A percentile compares a stretch with the other conserved stretches of the same genome.
Conservation (phyloP, 441 rosid species). For the Mallotus japonicus region DNA sequence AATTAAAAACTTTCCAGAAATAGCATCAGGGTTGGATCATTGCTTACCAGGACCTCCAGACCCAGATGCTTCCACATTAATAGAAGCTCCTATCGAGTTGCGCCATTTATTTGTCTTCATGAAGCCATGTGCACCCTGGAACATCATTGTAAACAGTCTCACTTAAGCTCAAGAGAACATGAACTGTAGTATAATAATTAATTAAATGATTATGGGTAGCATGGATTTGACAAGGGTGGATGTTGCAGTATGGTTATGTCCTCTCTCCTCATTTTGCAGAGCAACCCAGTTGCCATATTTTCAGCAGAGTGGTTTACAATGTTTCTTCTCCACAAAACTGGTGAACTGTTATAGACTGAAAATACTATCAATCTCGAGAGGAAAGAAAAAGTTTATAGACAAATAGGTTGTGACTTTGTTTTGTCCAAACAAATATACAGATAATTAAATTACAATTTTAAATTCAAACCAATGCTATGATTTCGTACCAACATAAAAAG, state of each 20-base stretch:
- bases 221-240: constrained; percentile 13
- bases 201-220: constrained; percentile 17
- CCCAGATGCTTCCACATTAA: constrained; percentile 98
- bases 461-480: constrained; percentile 5
- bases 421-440: background rate
- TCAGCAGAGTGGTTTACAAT: background rate
- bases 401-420: background rate
- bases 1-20: constrained; percentile 13
- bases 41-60: constrained; percentile 85
- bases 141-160: constrained; percentile 25
- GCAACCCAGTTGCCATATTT: background rate
- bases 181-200: constrained; percentile 2
- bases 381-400: background rate
- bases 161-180: constrained; percentile 19
- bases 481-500: constrained; percentile 81
- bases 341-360: background rate
- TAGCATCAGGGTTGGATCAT: constrained; percentile 15
- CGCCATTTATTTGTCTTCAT: constrained; percentile 84
- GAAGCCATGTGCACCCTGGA: constrained; percentile 97
- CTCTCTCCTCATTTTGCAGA: background rate
- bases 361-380: background rate
- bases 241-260: constrained; percentile 6
- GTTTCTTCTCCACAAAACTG: background rate
- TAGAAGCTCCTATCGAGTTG: constrained; percentile 81
- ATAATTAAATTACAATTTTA: background rate